Conservation (phyloP, 179 eudicot genomes). For the Beta lomatogona region DNA sequence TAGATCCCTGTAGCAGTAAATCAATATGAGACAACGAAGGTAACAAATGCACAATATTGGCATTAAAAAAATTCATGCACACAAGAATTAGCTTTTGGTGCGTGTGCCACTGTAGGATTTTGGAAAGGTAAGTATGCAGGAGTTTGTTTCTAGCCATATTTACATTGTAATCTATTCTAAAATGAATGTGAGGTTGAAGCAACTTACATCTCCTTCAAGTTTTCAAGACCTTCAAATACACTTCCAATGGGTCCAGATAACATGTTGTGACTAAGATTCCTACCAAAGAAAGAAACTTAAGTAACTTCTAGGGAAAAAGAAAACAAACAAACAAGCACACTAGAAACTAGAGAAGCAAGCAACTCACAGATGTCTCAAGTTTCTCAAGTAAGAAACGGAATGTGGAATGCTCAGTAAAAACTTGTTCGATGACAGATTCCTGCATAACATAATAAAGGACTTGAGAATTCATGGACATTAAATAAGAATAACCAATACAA, state of each 20-base stretch:
- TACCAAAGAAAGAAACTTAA: constrained; percentile 32
- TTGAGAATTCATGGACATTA: not conserved
- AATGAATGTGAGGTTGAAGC: constrained; percentile 10
- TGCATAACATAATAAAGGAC: constrained; percentile 30
- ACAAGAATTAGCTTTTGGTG: not conserved
- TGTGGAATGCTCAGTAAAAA: constrained; percentile 63
- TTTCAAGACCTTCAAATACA: constrained; percentile 64
- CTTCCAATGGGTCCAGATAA: constrained; percentile 78
- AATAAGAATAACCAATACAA: not conserved
- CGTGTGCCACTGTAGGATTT: not conserved
- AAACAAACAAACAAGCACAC: not conserved
- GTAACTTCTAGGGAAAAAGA: constrained; percentile 1
- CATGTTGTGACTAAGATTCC: constrained; percentile 85
- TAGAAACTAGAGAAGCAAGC: constrained; percentile 14
- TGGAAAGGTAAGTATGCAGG: not conserved
- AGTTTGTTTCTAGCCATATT: not conserved
- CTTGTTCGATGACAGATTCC: constrained; percentile 75
- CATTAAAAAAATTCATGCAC: not conserved
- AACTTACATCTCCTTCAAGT: constrained; percentile 74
- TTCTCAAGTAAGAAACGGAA: constrained; percentile 55
- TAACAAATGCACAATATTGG: not conserved
- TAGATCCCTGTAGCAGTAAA: constrained; percentile 66
- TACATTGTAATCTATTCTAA: not conserved
- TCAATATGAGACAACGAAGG: constrained; percentile 5
- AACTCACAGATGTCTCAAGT: constrained; percentile 77